Percentiles rank a stretch among this genome's conserved stretches.
phyloP scores from a whole-genome alignment of 805 yeast genomes.

The Wickerhamomyces rabaulensis region DNA sequence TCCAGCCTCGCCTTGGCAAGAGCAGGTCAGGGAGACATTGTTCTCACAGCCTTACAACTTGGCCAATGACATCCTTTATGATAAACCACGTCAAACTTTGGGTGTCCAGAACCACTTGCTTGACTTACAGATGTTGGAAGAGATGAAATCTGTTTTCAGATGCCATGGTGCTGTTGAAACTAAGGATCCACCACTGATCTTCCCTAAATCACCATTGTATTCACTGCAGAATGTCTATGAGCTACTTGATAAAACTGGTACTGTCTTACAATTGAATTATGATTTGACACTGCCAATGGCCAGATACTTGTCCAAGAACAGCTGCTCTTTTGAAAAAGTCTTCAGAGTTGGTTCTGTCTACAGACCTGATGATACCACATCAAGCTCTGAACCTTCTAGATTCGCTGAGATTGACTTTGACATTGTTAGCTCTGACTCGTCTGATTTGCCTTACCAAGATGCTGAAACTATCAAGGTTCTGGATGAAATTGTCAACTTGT shows the following conservation, averaged over 20 bases:
- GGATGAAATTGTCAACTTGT: slow-evolving; percentile 60
- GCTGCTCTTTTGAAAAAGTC: slow-evolving; percentile 49
- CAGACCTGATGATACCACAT: slow-evolving; percentile 51
- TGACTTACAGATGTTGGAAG: slow-evolving; percentile 53
- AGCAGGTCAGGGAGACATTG: slow-evolving; percentile 80
- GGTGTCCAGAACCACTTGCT: slow-evolving; percentile 47
- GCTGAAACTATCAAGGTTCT: slow-evolving; percentile 85
- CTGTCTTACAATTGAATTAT: slow-evolving; percentile 82
- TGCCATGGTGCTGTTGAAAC: slow-evolving; percentile 87
- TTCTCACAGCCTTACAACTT: slow-evolving; percentile 82
- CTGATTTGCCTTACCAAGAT: slow-evolving; percentile 56
- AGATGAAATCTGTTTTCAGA: slow-evolving; percentile 58
- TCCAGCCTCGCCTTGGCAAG: slow-evolving; percentile 92
- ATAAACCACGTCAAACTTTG: slow-evolving; percentile 31
- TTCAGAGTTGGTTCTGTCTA: slow-evolving; percentile 79
- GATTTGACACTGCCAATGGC: slow-evolving; percentile 92
- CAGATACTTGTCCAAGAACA: slow-evolving; percentile 65
- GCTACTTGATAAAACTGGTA: slow-evolving; percentile 79
- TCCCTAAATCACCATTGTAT: slow-evolving; percentile 77
- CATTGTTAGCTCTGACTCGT: slow-evolving; percentile 44
- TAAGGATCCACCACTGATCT: slow-evolving; percentile 55
- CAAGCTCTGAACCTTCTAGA: slow-evolving; percentile 68
- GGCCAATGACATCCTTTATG: slow-evolving; percentile 83
- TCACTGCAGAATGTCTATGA: slow-evolving; percentile 67
- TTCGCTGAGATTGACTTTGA: slow-evolving; percentile 87